Base-by-base conservation (phyloP, 2,329 filamentous ascomycete genomes). In the Didymella pomorum region DNA sequence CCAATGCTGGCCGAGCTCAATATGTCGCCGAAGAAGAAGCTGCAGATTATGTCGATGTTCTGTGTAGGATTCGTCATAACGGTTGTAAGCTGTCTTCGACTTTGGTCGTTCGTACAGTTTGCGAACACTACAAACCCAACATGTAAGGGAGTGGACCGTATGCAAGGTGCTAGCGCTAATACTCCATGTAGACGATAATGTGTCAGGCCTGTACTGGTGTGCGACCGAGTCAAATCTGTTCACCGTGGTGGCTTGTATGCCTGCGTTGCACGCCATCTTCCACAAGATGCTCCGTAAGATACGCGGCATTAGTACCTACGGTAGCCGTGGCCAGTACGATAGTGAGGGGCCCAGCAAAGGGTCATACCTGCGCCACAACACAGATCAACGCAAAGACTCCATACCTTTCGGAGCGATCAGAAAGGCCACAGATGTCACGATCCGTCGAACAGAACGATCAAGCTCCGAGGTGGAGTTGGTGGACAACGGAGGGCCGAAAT, bases 11-110 rank as follows among this genome's bases (percentile, higher is more conserved):
- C 55, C 16, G 63, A 63, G 26, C 48, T 71, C 21, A 61, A 70
- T 23, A 71, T 71, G 69, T 64, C 64, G 25, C 49, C 21, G 10
- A 68, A 66, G 58, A 71, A 71, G 56, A 71, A 71, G 46, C 41
- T 70, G 2, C 66, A 70, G 58, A 64, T 71, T 47, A 70, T 71
- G 66, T 66, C 63, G 28, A 70, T 71, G 65, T 71, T 71, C 41
- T 68, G 65, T 35, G 64, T 71, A 3, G 66, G 69, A 3, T 71
- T 70, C 42, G 35, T 68, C 45, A 71, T 71, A 20, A 71, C 68
- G 8, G 47, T 68, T 35, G 67, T 70, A 2, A 66, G 65, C 52
- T 69, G 66, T 47, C 55, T 68, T 16, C 65, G 69, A 8, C 52
- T 71, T 23, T 61, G 58, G 55, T 51, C 62, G 11, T 63, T 71